Evolutionary conservation across 805 yeast genomes (phyloP).

Genomic region (Wickerhamomyces pijperi): DNA sequence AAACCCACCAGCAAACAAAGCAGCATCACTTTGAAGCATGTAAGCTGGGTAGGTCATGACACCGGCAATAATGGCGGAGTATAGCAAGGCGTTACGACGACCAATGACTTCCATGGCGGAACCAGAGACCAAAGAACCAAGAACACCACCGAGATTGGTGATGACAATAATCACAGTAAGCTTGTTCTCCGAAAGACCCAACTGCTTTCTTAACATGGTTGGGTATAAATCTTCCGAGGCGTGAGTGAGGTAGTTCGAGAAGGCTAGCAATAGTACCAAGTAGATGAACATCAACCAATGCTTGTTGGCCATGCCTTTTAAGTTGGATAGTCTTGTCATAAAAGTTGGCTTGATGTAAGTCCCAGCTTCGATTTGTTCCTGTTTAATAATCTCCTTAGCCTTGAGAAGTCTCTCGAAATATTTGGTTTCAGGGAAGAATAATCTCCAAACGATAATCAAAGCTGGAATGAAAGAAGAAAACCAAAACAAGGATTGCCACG

Average conservation of each 20-base stretch:
- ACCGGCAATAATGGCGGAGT: conserved; percentile 45
- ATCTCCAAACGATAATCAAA: conserved; percentile 45
- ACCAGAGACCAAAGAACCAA: conserved; percentile 51
- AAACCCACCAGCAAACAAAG: conserved; percentile 49
- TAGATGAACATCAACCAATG: conserved; percentile 57
- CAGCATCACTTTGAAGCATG: conserved; percentile 23
- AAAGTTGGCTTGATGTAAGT: conserved; percentile 18
- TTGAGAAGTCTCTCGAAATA: conserved; percentile 28
- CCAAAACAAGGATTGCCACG: conserved; percentile 69
- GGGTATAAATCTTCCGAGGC: conserved; percentile 71
- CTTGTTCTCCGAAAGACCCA: conserved; percentile 32
- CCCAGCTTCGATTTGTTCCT: conserved; percentile 19
- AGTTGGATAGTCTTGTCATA: conserved; percentile 15
- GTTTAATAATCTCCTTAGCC: conserved; percentile 17
- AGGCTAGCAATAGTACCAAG: conserved; percentile 51
- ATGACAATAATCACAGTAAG: conserved; percentile 51
- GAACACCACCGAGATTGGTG: conserved; percentile 55
- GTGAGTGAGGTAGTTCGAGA: conserved; percentile 61
- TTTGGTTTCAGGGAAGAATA: conserved; percentile 48
- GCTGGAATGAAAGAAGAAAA: conserved; percentile 57
- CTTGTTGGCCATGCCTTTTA: conserved; percentile 25
- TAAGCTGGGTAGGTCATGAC: conserved; percentile 55
- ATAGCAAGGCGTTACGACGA: conserved; percentile 43
- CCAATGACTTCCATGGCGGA: conserved; percentile 50
- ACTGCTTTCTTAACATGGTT: conserved; percentile 46